A percentile compares a stretch with the other conserved stretches of the same genome.
phyloP scores from a whole-genome alignment of 2,329 filamentous ascomycete genomes.

The Dactylellina parvicollis region DNA sequence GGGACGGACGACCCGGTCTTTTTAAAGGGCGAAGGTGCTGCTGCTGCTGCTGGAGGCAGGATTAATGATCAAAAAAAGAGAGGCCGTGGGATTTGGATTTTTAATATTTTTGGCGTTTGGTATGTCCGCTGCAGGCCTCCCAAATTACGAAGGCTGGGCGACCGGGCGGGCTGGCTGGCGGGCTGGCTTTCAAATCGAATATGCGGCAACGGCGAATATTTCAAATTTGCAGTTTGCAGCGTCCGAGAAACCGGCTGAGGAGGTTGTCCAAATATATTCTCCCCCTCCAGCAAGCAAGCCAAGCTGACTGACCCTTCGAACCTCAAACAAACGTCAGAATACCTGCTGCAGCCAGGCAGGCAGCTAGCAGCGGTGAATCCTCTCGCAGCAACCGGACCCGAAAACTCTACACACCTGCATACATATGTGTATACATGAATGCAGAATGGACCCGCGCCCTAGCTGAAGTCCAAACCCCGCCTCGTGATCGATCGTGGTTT shows the following conservation, averaged over 20 bases:
- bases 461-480: slow-evolving; percentile 6
- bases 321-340: too few relatives aligned
- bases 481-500: slow-evolving; percentile 42
- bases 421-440: not conserved
- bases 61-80: too few relatives aligned
- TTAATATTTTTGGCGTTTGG: not conserved
- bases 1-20: too few relatives aligned
- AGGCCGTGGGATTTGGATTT: too few relatives aligned
- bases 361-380: too few relatives aligned
- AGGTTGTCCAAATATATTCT: not conserved
- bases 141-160: slow-evolving; percentile 1
- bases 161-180: not conserved
- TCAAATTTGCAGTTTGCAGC: not conserved
- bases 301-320: not conserved
- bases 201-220: slow-evolving; percentile 1
- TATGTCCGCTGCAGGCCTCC: not conserved
- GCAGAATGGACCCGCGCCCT: not conserved
- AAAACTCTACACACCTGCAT: not conserved
- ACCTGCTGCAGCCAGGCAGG: too few relatives aligned
- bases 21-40: too few relatives aligned
- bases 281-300: not conserved
- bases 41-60: too few relatives aligned
- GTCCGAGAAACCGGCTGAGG: not conserved
- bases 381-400: slow-evolving; percentile 15
- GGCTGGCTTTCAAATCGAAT: not conserved